Evolutionary conservation across 306 rosid genomes (phyloP), one percentile per base, ranked within the genome.

Genomic region (Malus sylvestris): DNA sequence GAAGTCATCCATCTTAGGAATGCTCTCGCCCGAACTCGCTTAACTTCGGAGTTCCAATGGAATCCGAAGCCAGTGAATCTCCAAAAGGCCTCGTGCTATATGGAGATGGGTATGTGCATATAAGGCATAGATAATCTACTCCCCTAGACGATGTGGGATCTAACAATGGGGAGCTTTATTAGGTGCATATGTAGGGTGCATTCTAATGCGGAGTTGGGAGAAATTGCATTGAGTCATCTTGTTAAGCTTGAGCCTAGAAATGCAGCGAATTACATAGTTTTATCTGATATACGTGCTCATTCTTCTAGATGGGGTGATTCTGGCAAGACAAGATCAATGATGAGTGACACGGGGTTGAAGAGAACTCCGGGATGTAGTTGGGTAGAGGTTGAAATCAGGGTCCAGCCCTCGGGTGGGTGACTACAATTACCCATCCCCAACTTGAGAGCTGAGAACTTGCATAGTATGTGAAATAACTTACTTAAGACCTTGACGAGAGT

Each of bases 321-420:
- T 52, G 82, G 78, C 58, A 80, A 59, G 71, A 72, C 81, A 46
- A 89, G 91, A 70, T 88, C 85, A 68, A 75, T 74, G 59, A 72
- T 88, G 40, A 83, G 19, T 68, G 74, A 76, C 30, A 67, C 76
- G 35, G 89, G 91, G 10, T 71, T 86, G 84, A 88, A 76, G 85
- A 91, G 89, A 85, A 83, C 27, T 73, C 91, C 93, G 9, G 97
- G 95, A 44, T 75, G 83, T 82, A 86, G 95, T 74, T 89, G 91
- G 95, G 85, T 88, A 79, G 84, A 83, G 77, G 81, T 74, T n/a
- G 69, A 87, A 68, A 82, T 72, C 63, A 71, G 46, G 82, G 45
- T 76, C 77, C 77, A 27, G 46, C 57, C 51, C 30, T 68, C 29
- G 53, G 67, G 32, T 14, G 16, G 53, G 78, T 44, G 75, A 76